Conservation (phyloP, 2,329 filamentous ascomycete species). For the Exophiala phaeomuriformis region DNA sequence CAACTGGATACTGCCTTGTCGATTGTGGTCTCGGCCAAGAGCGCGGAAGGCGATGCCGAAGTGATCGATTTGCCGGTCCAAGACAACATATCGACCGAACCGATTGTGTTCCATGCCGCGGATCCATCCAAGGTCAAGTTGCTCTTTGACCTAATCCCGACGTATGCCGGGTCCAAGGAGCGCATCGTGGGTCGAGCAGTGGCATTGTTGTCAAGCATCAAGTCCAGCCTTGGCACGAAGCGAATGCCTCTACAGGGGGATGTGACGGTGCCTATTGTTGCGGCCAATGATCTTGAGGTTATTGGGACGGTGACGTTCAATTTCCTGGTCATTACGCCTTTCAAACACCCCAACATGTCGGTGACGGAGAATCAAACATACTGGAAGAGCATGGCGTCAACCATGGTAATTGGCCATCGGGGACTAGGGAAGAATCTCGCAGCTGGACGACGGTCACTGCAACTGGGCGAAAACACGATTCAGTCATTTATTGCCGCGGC, state of each 20-base stretch:
- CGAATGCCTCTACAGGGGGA: conserved; percentile 91
- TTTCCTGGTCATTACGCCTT: conserved; percentile 89
- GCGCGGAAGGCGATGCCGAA: conserved; percentile 77
- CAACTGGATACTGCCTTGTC: conserved; percentile 92
- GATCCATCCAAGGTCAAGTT: conserved; percentile 78
- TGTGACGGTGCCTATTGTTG: conserved; percentile 83
- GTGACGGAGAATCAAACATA: conserved; percentile 87
- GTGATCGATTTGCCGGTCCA: conserved; percentile 89
- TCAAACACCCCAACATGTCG: conserved; percentile 87
- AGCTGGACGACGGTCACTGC: conserved; percentile 72
- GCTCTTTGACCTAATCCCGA: conserved; percentile 90
- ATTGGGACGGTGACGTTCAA: conserved; percentile 97
- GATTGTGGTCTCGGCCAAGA: conserved; percentile 77
- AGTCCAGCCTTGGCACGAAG: conserved; percentile 71
- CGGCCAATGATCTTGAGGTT: conserved; percentile 71
- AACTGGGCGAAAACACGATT: conserved; percentile 92
- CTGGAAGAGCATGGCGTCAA: conserved; percentile 85
- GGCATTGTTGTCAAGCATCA: conserved; percentile 78
- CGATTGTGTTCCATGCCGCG: conserved; percentile 75
- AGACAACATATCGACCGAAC: conserved; percentile 87
- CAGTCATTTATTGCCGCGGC: conserved; percentile 93
- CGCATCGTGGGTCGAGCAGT: conserved; percentile 82
- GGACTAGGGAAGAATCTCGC: conserved; percentile 83
- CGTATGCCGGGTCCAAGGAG: conserved; percentile 76
- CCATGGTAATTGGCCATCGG: conserved; percentile 70